phyloP scores from a whole-genome alignment of 2,329 filamentous ascomycete species.

The Acrocalymma vagum region DNA sequence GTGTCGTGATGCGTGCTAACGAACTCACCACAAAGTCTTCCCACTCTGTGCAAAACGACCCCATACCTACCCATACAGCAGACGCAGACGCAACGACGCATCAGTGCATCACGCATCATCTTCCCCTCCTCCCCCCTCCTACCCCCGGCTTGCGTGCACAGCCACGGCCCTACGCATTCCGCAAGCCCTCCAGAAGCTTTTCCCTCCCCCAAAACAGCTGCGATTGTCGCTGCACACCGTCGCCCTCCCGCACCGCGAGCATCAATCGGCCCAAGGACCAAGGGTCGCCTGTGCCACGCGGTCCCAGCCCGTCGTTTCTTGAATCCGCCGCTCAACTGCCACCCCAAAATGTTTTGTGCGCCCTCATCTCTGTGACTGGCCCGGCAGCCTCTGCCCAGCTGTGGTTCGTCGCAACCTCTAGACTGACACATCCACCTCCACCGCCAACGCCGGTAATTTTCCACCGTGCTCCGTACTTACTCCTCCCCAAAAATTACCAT shows the following conservation, averaged over 20 bases:
- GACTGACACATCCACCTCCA: slow-evolving; percentile 18
- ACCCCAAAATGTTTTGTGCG: too few species aligned
- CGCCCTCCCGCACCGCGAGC: slow-evolving; percentile 31
- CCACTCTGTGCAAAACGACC: slow-evolving; percentile 21
- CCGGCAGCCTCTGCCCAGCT: too few species aligned
- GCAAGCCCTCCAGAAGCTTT: slow-evolving; percentile 34
- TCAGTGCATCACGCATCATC: too few species aligned
- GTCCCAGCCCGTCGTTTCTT: slow-evolving; percentile 43
- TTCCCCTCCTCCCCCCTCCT: too few species aligned
- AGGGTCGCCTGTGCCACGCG: slow-evolving; percentile 28
- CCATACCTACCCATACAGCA: too few species aligned
- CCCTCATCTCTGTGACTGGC: too few species aligned
- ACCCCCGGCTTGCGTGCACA: slow-evolving; percentile 38
- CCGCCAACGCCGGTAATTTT: slow-evolving; percentile 34
- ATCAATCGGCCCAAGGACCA: slow-evolving; percentile 24
- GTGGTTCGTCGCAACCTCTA: slow-evolving; percentile 28
- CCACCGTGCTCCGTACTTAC: too few species aligned
- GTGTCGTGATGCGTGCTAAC: too few species aligned
- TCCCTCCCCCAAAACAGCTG: slow-evolving; percentile 30
- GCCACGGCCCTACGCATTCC: slow-evolving; percentile 44
- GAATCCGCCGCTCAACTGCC: slow-evolving; percentile 30
- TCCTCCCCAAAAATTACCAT: slow-evolving; percentile 21
- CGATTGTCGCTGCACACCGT: slow-evolving; percentile 45
- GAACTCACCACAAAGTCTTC: too few species aligned
- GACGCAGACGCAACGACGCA: too few species aligned